These are phyloP conservation scores for Chimonanthus salicifolius DNA, from an alignment of 164 flowering plant species.

Conservation along the genomic window DNA sequence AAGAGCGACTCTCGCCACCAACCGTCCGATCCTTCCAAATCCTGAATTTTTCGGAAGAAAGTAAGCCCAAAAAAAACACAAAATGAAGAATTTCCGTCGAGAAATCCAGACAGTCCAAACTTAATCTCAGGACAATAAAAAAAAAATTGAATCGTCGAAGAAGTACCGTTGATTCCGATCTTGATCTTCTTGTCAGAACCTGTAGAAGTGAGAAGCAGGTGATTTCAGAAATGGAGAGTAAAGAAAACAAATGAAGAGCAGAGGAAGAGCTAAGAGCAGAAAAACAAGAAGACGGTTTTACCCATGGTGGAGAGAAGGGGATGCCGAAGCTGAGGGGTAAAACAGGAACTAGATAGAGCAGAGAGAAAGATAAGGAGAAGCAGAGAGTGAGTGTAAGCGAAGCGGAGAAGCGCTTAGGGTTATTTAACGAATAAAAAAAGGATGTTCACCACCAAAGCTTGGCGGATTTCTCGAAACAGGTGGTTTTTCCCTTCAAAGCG, in stretches of 20 bases:
- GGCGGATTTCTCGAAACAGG: background rate
- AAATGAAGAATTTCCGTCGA: background rate
- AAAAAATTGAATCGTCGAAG: background rate
- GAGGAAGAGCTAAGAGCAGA: background rate
- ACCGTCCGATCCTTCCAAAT: constrained; percentile 80
- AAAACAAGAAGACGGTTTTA: constrained; percentile 1
- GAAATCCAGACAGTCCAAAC: background rate
- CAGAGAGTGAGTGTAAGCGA: background rate
- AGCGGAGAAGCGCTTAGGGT: background rate
- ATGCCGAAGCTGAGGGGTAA: background rate
- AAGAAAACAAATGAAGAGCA: background rate
- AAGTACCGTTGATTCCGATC: constrained; percentile 48
- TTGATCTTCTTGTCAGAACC: constrained; percentile 37
- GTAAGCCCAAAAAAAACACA: background rate
- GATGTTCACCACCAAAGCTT: background rate
- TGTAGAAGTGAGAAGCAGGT: background rate
- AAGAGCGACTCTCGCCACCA: constrained; percentile 76
- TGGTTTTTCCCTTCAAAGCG: background rate
- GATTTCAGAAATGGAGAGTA: background rate
- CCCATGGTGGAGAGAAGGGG: constrained; percentile 12
- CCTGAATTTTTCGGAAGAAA: constrained; percentile 32
- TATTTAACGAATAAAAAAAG: background rate
- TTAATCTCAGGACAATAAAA: constrained; percentile 2
- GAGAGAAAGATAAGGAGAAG: background rate
- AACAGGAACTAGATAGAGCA: background rate